These are phyloP conservation scores for Thecaphora thlaspeos DNA, from an alignment of 1,284 basidiomycete genomes.

Conservation along the genomic window DNA sequence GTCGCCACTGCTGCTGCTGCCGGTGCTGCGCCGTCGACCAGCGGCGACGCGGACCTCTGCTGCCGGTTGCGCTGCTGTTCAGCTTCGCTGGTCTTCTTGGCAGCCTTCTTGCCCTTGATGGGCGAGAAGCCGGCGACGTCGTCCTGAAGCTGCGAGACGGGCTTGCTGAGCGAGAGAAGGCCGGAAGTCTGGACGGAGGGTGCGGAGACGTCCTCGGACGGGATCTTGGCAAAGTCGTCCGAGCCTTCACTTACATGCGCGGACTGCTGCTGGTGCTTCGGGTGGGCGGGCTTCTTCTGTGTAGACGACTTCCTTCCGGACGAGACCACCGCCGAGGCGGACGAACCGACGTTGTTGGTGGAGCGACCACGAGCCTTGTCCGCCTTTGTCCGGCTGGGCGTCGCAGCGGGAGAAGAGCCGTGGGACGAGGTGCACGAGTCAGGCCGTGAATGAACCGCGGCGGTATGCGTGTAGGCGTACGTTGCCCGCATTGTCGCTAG, in stretches of 20 bases:
- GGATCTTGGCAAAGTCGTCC: constrained; percentile 1
- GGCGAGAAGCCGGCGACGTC: background rate
- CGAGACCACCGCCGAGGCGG: background rate
- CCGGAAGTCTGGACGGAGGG: constrained; percentile 22
- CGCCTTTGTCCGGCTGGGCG: constrained; percentile 20
- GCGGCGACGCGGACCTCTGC: background rate
- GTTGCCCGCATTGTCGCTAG: constrained; percentile 48
- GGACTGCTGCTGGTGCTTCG: constrained; percentile 8
- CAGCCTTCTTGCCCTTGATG: constrained; percentile 15
- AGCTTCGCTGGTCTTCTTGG: background rate
- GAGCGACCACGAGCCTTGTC: constrained; percentile 22
- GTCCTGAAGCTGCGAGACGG: constrained; percentile 16
- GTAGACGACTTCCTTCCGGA: constrained; percentile 32
- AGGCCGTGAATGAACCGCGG: constrained; percentile 34
- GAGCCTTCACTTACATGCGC: background rate
- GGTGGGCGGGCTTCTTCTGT: constrained; percentile 18
- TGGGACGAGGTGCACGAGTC: constrained; percentile 34
- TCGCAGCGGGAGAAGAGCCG: constrained; percentile 11
- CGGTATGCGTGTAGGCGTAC: constrained; percentile 22
- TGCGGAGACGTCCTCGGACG: background rate
- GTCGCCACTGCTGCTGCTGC: background rate
- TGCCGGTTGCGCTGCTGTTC: background rate
- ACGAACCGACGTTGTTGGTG: constrained; percentile 15
- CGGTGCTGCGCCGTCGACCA: background rate
- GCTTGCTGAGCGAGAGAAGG: constrained; percentile 40